Conservation (phyloP, 2,329 filamentous ascomycete genomes). For the Chaetomiaceae sp. region DNA sequence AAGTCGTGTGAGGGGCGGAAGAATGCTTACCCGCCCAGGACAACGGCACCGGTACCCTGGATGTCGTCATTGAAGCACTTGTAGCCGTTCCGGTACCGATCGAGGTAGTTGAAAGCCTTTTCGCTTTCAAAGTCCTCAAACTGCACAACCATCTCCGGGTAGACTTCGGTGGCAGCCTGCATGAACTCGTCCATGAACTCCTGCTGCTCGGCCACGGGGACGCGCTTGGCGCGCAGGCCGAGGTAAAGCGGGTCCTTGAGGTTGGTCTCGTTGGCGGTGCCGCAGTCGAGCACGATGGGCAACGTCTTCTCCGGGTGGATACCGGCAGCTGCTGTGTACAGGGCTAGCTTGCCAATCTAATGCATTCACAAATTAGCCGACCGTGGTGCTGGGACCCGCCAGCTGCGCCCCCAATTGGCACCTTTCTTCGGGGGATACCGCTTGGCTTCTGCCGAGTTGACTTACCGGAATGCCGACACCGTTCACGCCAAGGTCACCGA, state of each 20-base stretch:
- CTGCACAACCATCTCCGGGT: slow-evolving; percentile 67
- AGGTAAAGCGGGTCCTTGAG: slow-evolving; percentile 74
- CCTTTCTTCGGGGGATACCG: background rate
- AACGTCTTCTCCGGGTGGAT: slow-evolving; percentile 84
- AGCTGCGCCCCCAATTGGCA: background rate
- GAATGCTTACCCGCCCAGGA: slow-evolving; percentile 65
- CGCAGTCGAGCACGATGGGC: slow-evolving; percentile 61
- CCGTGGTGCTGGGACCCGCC: slow-evolving; percentile 9
- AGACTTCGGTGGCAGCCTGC: slow-evolving; percentile 74
- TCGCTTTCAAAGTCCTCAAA: slow-evolving; percentile 97
- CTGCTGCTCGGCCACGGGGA: slow-evolving; percentile 69
- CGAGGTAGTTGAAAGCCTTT: slow-evolving; percentile 85
- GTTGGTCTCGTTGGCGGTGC: slow-evolving; percentile 61
- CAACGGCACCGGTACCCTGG: slow-evolving; percentile 93
- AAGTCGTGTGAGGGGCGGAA: background rate
- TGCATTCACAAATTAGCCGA: slow-evolving; percentile 24
- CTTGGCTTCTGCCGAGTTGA: slow-evolving; percentile 23
- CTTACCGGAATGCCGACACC: slow-evolving; percentile 92
- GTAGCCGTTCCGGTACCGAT: slow-evolving; percentile 81
- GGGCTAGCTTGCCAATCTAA: slow-evolving; percentile 81
- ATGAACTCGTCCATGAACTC: slow-evolving; percentile 98
- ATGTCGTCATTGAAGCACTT: slow-evolving; percentile 99
- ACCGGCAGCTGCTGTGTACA: slow-evolving; percentile 93
- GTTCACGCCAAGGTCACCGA: slow-evolving; percentile 93
- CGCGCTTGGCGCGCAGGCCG: slow-evolving; percentile 77